Conservation (phyloP, 257 asterid species). For the Solanum bulbocastanum region DNA sequence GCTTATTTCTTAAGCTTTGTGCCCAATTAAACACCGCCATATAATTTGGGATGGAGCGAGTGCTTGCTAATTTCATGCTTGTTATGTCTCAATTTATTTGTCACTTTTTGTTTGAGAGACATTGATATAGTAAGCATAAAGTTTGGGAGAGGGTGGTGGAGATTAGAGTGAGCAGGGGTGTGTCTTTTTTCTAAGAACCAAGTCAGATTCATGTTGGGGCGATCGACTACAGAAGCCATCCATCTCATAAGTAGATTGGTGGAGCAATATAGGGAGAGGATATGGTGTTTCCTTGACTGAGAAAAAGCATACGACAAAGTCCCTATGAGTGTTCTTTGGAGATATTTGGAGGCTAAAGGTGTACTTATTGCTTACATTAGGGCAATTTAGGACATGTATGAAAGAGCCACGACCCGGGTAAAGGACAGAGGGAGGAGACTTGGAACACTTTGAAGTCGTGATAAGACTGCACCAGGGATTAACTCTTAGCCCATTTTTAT, state of each 20-base stretch:
- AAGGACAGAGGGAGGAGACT: neutral
- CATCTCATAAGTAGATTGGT: neutral
- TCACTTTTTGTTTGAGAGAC: neutral
- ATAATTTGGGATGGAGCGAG: neutral
- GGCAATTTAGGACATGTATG: neutral
- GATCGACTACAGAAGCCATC: neutral
- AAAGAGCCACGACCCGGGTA: neutral
- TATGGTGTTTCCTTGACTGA: neutral
- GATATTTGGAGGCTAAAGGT: neutral
- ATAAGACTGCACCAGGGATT: neutral
- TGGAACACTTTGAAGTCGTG: neutral
- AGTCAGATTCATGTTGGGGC: neutral
- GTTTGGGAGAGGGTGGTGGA: neutral
- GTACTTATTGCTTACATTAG: neutral
- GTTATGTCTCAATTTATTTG: neutral
- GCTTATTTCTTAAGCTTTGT: neutral
- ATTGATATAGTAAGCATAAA: neutral
- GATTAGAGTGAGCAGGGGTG: neutral
- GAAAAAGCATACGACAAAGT: neutral
- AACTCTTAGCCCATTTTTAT: neutral
- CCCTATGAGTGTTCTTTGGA: neutral
- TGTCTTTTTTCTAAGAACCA: neutral
- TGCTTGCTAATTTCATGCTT: neutral
- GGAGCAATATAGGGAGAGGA: neutral
- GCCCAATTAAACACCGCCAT: neutral